Evolutionary conservation across 345 rosid genomes (phyloP).

Genomic region (Camelina neglecta): DNA sequence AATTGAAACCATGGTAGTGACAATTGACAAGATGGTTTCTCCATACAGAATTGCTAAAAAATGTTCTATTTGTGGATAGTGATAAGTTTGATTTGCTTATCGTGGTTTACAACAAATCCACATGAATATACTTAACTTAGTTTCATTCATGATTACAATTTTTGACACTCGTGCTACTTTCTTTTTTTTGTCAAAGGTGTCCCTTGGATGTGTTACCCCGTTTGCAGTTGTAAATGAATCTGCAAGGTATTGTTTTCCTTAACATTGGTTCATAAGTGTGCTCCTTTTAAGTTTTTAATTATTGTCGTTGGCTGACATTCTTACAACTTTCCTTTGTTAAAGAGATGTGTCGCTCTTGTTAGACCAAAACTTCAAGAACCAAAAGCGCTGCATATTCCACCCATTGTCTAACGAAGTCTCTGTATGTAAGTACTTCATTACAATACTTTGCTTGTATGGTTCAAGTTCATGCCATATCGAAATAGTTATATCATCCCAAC

Average conservation of each 20-base stretch:
- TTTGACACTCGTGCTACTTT: slow-evolving; percentile 14
- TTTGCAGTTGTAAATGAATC: slow-evolving; percentile 81
- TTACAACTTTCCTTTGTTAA: slow-evolving; percentile 31
- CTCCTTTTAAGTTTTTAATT: neutral
- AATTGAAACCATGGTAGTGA: neutral
- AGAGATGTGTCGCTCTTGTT: slow-evolving; percentile 80
- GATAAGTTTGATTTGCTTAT: slow-evolving; percentile 12
- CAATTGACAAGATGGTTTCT: neutral
- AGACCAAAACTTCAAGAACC: slow-evolving; percentile 73
- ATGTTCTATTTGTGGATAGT: neutral
- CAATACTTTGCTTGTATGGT: neutral
- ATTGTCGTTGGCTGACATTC: neutral
- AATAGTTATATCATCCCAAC: neutral
- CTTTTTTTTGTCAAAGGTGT: slow-evolving; percentile 51
- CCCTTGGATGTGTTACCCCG: slow-evolving; percentile 89
- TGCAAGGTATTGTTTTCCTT: slow-evolving; percentile 59
- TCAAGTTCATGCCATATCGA: neutral
- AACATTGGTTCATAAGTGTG: neutral
- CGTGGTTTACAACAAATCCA: slow-evolving; percentile 3
- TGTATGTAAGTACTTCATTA: slow-evolving; percentile 57
- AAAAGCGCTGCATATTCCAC: slow-evolving; percentile 76
- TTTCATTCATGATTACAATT: neutral
- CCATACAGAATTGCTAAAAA: neutral
- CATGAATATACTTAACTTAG: neutral
- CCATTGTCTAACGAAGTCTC: slow-evolving; percentile 85